Conservation (phyloP, 768 basidiomycete genomes). For the Glaciozyma martinii region DNA sequence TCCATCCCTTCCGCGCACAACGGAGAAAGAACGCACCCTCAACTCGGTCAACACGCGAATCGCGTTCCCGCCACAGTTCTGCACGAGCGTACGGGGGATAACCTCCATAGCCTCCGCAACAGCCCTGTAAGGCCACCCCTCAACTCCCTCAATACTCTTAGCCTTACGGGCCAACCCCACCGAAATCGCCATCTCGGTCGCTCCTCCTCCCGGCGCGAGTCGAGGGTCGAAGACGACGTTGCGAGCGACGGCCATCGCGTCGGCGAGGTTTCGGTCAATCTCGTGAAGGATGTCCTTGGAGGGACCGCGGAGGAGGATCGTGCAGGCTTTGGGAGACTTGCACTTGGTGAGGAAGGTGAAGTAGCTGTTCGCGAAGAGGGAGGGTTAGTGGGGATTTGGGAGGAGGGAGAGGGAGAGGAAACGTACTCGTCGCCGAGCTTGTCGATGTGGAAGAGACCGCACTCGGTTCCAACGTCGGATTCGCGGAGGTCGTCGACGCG, state of each 20-base stretch:
- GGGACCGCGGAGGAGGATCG: slow-evolving; percentile 91
- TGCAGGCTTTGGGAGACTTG: slow-evolving; percentile 84
- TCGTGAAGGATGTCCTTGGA: slow-evolving; percentile 98
- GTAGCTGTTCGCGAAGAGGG: slow-evolving; percentile 53
- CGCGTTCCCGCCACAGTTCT: slow-evolving; percentile 91
- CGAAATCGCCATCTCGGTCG: slow-evolving; percentile 95
- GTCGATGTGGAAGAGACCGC: slow-evolving; percentile 92
- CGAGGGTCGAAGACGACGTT: slow-evolving; percentile 93
- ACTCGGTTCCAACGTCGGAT: slow-evolving; percentile 79
- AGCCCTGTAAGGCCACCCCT: slow-evolving; percentile 81
- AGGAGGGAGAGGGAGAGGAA: background rate
- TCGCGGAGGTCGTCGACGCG: slow-evolving; percentile 89
- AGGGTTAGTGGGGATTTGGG: background rate
- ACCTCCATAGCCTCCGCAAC: slow-evolving; percentile 96
- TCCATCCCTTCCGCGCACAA: rapidly evolving
- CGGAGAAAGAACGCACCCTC: slow-evolving; percentile 51
- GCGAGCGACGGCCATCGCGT: slow-evolving; percentile 93
- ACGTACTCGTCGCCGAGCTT: slow-evolving; percentile 87
- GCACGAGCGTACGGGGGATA: slow-evolving; percentile 85
- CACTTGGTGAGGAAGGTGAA: slow-evolving; percentile 96
- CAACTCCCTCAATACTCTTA: slow-evolving; percentile 70
- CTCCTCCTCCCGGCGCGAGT: slow-evolving; percentile 91
- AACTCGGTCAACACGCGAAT: slow-evolving; percentile 88
- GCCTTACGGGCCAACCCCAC: slow-evolving; percentile 70
- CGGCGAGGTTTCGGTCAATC: slow-evolving; percentile 92